A percentile compares a stretch with the other conserved stretches of the same genome.
Conservation (phyloP, 202 grass and related monocot species). For the Panicum virgatum region DNA sequence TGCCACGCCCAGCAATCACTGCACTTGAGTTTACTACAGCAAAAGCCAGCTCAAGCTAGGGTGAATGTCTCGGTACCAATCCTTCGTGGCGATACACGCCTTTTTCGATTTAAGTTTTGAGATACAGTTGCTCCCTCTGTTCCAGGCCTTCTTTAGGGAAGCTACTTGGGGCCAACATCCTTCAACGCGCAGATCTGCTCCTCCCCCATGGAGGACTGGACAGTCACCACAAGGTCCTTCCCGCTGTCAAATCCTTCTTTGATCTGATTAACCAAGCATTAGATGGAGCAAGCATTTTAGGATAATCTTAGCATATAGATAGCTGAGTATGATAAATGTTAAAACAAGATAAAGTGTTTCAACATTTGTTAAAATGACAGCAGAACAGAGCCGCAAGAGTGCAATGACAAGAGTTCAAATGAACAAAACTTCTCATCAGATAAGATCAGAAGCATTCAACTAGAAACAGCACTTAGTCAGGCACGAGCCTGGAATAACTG, state of each 20-base stretch:
- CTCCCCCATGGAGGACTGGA: conserved; percentile 85
- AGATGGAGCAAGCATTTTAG: background rate
- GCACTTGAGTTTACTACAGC: conserved; percentile 45
- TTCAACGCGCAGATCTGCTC: conserved; percentile 82
- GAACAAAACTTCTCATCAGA: no score
- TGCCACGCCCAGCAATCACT: conserved; percentile 63
- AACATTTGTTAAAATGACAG: background rate
- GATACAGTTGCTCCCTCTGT: conserved; percentile 28
- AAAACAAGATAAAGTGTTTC: background rate
- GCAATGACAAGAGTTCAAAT: no score
- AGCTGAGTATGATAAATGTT: no score
- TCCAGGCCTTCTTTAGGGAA: conserved; percentile 24
- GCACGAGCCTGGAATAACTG: background rate
- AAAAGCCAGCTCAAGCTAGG: conserved; percentile 59
- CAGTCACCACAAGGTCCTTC: conserved; percentile 76
- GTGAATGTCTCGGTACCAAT: conserved; percentile 40
- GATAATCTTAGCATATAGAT: background rate
- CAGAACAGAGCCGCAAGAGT: no score
- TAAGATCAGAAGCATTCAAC: background rate
- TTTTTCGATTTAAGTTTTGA: conserved; percentile 20
- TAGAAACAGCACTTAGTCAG: background rate
- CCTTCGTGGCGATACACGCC: conserved; percentile 31
- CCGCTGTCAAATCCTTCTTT: conserved; percentile 64
- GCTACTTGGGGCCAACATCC: conserved; percentile 78
- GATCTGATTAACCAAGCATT: conserved; percentile 48